Evolutionary conservation across 352 stramenopile species (phyloP).

Genomic region (Globisporangium mamillatum): DNA sequence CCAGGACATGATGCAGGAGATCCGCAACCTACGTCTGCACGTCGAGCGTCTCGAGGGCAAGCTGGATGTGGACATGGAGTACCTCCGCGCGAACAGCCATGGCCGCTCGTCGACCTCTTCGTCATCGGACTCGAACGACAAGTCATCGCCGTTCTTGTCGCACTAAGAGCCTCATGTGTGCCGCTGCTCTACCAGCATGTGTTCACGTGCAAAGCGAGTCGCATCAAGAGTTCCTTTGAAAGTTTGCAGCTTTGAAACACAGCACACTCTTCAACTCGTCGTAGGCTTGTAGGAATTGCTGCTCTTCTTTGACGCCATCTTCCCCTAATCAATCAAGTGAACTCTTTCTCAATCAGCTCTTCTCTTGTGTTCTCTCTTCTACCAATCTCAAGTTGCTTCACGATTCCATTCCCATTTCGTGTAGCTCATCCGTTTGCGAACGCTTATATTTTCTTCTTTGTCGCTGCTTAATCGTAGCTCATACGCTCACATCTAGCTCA

Average conservation of each 20-base stretch:
- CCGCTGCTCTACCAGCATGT: not conserved
- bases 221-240: not conserved
- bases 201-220: not conserved
- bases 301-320: not conserved
- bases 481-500: slow-evolving; percentile 1
- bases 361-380: not conserved
- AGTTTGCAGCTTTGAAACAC: not conserved
- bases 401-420: not conserved
- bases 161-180: not conserved
- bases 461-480: not conserved
- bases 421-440: not conserved
- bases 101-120: slow-evolving; percentile 54
- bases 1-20: slow-evolving; percentile 46
- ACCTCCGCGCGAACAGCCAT: slow-evolving; percentile 36
- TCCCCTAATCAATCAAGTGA: not conserved
- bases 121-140: slow-evolving; percentile 39
- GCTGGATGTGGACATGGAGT: slow-evolving; percentile 45
- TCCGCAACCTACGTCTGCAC: slow-evolving; percentile 56
- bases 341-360: not conserved
- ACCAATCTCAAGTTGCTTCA: not conserved
- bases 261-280: not conserved
- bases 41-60: slow-evolving; percentile 62
- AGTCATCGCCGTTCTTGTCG: slow-evolving; percentile 21
- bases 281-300: not conserved
- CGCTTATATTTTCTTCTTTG: not conserved